phyloP scores from a whole-genome alignment of 139 green algal species.

The Chlamydomonas schloesseri region DNA sequence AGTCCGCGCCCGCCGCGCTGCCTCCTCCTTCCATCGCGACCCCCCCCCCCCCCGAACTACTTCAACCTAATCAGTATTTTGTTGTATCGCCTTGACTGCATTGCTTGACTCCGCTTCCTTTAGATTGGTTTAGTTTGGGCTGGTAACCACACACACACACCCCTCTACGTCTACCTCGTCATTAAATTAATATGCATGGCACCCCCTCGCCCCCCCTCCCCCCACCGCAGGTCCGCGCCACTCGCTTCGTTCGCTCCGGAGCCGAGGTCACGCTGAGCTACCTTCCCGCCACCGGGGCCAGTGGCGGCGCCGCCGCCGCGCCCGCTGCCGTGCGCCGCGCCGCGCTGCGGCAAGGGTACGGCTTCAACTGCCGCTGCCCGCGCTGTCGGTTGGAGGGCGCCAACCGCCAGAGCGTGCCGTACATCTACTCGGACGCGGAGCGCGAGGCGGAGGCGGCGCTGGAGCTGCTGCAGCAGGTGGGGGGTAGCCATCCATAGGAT shows the following conservation, averaged over 20 bases:
- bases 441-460: slow-evolving; percentile 27
- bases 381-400: neutral
- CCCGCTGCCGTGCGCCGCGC: neutral
- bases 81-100: too few relatives aligned
- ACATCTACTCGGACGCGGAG: slow-evolving; percentile 8
- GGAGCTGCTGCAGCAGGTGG: neutral
- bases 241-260: neutral
- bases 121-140: too few relatives aligned
- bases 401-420: neutral
- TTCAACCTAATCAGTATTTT: too few relatives aligned
- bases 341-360: slow-evolving; percentile 4
- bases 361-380: slow-evolving; percentile 30
- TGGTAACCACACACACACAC: too few relatives aligned
- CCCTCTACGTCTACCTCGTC: too few relatives aligned
- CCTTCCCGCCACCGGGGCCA: neutral
- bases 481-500: neutral
- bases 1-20: too few relatives aligned
- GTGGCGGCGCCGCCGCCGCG: slow-evolving; percentile 5
- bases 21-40: too few relatives aligned
- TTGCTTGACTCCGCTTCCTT: too few relatives aligned
- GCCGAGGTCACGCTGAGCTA: slow-evolving; percentile 46
- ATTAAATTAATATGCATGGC: too few relatives aligned
- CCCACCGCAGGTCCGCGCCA: slow-evolving; percentile 5
- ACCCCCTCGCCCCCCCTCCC: too few relatives aligned
- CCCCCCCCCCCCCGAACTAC: too few relatives aligned